These are phyloP conservation scores for Plasmodium yoelii DNA, from an alignment of 169 alveolate species.

Conservation along the genomic window DNA sequence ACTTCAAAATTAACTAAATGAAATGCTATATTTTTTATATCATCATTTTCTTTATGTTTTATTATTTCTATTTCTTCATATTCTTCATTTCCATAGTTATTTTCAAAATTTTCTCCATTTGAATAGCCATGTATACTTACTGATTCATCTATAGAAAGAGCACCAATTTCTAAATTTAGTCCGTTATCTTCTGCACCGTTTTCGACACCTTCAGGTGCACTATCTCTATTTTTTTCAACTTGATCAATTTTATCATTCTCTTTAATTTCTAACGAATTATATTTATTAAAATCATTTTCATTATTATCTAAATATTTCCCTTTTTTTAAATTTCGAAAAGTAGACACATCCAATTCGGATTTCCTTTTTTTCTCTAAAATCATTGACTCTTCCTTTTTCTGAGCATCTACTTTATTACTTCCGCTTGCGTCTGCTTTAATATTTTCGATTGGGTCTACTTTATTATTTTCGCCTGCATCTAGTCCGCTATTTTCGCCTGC, in stretches of 20 bases:
- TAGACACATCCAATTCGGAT: too few relatives aligned
- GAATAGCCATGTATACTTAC: not conserved
- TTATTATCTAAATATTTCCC: not conserved
- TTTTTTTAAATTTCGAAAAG: not conserved
- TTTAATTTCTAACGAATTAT: not conserved
- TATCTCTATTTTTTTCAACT: not conserved
- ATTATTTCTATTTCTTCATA: not conserved
- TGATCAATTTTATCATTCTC: not conserved
- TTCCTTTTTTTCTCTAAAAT: too few relatives aligned
- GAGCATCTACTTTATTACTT: too few relatives aligned
- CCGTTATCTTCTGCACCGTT: too few relatives aligned
- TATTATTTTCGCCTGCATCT: too few relatives aligned
- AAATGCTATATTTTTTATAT: conserved; percentile 32
- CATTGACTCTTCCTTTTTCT: too few relatives aligned
- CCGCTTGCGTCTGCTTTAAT: too few relatives aligned
- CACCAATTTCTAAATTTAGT: not conserved
- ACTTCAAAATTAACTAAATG: conserved; percentile 31
- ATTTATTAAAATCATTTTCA: not conserved
- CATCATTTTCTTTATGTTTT: conserved; percentile 16
- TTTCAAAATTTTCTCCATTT: not conserved
- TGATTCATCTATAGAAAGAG: not conserved
- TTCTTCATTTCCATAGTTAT: conserved; percentile 5
- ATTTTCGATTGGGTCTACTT: too few relatives aligned
- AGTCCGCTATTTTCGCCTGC: too few relatives aligned
- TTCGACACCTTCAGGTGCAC: not conserved